Evolutionary conservation across 495 filamentous ascomycete species (phyloP).

Genomic region (Xylaria scruposa): DNA sequence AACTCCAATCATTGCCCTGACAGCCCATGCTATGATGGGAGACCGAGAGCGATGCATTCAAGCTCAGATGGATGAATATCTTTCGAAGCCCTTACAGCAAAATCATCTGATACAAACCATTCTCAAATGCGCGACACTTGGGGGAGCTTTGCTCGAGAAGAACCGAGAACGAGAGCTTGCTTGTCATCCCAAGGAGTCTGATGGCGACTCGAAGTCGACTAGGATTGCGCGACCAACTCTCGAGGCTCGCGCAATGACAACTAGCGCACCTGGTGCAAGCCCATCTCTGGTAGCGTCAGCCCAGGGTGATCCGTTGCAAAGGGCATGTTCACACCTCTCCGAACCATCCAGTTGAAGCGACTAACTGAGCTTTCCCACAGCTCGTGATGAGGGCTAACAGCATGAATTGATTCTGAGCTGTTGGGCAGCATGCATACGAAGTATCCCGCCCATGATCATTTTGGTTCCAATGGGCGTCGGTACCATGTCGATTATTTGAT

Average conservation of each 20-base stretch:
- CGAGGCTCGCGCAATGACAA: slow-evolving; percentile 65
- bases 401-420: slow-evolving; percentile 24
- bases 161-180: slow-evolving; percentile 57
- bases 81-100: slow-evolving; percentile 97
- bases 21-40: slow-evolving; percentile 98
- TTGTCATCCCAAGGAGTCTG: slow-evolving; percentile 39
- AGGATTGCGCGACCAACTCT: slow-evolving; percentile 41
- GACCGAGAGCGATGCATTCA: slow-evolving; percentile 98
- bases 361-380: slow-evolving; percentile 45
- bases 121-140: slow-evolving; percentile 91
- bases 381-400: slow-evolving; percentile 59
- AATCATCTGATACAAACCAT: slow-evolving; percentile 99
- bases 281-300: slow-evolving; percentile 65
- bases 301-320: slow-evolving; percentile 71
- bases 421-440: slow-evolving; percentile 6
- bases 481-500: slow-evolving; percentile 20
- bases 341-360: slow-evolving; percentile 42
- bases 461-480: background rate
- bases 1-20: slow-evolving; percentile 96
- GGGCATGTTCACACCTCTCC: slow-evolving; percentile 65
- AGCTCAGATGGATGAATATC: slow-evolving; percentile 98
- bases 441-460: background rate
- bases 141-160: slow-evolving; percentile 82
- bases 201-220: slow-evolving; percentile 32
- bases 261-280: slow-evolving; percentile 66